Conservation (phyloP, 179 eudicot genomes). For the Beta lomatogona region DNA sequence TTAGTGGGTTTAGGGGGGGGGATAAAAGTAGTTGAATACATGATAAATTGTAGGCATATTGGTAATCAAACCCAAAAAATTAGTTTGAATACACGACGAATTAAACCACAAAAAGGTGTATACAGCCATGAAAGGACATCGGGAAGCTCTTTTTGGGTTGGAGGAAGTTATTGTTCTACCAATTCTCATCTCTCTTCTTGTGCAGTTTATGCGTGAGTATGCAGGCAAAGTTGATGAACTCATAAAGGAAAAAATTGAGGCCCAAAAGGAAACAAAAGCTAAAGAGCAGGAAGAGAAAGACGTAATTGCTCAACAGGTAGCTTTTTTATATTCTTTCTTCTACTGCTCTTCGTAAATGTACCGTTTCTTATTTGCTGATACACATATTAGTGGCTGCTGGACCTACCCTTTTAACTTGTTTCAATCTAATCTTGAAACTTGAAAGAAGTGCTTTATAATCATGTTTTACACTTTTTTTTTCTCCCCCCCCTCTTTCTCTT, state of each 20-base stretch:
- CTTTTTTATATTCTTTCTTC: constrained; percentile 4
- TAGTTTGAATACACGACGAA: too few relatives aligned
- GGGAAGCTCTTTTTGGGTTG: constrained; percentile 3
- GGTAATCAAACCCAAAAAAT: background rate
- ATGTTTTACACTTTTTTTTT: background rate
- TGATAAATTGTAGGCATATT: background rate
- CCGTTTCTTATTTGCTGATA: background rate
- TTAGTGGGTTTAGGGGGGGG: background rate
- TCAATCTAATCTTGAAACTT: background rate
- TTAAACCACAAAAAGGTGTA: background rate
- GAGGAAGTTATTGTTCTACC: constrained; percentile 41
- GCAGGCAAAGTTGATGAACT: constrained; percentile 96
- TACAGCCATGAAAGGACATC: background rate
- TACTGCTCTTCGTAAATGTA: background rate
- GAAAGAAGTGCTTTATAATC: background rate
- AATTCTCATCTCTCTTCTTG: constrained; percentile 7
- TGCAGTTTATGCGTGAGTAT: constrained; percentile 94
- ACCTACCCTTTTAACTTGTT: background rate
- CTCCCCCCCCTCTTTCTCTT: background rate
- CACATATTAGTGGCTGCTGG: background rate
- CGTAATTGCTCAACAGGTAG: constrained; percentile 80
- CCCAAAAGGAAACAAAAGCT: constrained; percentile 74
- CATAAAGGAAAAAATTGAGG: constrained; percentile 83
- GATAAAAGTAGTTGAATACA: background rate
- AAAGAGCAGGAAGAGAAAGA: constrained; percentile 90